Evolutionary conservation across 805 yeast genomes (phyloP).

Genomic region (Barnettozyma pratensis): DNA sequence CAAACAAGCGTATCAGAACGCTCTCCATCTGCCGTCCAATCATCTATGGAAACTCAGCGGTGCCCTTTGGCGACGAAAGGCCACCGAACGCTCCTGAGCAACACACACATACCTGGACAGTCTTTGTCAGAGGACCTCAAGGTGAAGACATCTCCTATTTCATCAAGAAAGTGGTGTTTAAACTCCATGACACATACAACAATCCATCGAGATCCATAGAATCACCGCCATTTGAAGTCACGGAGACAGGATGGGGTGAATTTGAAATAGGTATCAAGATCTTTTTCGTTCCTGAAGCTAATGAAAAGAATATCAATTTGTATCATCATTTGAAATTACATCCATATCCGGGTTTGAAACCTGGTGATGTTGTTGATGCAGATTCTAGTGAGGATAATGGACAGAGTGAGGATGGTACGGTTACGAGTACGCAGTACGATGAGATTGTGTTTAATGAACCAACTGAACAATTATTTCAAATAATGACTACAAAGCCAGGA

Average conservation of each 20-base stretch:
- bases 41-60: constrained; percentile 75
- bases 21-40: constrained; percentile 74
- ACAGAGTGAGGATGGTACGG: constrained; percentile 30
- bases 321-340: constrained; percentile 90
- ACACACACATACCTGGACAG: constrained; percentile 95
- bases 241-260: constrained; percentile 99
- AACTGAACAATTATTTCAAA: constrained; percentile 79
- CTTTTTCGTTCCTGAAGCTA: constrained; percentile 79
- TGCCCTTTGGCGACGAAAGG: constrained; percentile 52
- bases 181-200: constrained; percentile 90
- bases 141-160: constrained; percentile 76
- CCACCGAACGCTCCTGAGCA: constrained; percentile 70
- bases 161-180: constrained; percentile 88
- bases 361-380: constrained; percentile 11
- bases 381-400: constrained; percentile 18
- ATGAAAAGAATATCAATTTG: constrained; percentile 79
- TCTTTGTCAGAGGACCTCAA: constrained; percentile 76
- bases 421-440: constrained; percentile 68
- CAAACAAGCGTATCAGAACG: constrained; percentile 32
- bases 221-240: constrained; percentile 86
- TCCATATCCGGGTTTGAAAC: constrained; percentile 53
- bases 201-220: constrained; percentile 85
- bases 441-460: constrained; percentile 96
- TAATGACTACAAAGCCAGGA: constrained; percentile 64
- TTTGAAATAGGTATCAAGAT: constrained; percentile 88